These are phyloP conservation scores for Centella asiatica DNA, from an alignment of 129 eudicot genomes.

Conservation along the genomic window DNA sequence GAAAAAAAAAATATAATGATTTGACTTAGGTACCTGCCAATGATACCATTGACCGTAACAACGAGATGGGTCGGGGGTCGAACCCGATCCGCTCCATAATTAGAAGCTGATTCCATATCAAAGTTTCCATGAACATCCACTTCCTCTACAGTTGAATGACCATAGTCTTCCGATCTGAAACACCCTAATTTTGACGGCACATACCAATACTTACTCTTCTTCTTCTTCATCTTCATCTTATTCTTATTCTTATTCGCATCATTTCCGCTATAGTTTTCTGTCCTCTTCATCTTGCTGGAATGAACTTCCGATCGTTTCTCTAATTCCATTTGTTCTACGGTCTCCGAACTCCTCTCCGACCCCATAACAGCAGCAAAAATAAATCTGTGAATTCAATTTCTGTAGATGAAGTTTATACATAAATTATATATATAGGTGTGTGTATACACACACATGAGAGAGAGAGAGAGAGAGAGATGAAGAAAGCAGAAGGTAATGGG, in stretches of 20 bases:
- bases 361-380: too few species aligned
- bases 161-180: slow-evolving; percentile 34
- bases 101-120: slow-evolving; percentile 45
- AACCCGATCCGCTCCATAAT: slow-evolving; percentile 12
- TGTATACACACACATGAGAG: too few species aligned
- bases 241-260: background rate
- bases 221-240: slow-evolving; percentile 4
- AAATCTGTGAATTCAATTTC: too few species aligned
- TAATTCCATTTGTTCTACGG: too few species aligned
- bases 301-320: background rate
- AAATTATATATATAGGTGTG: too few species aligned
- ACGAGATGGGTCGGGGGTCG: slow-evolving; percentile 53
- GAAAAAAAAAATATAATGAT: too few species aligned
- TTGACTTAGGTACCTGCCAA: slow-evolving; percentile 72
- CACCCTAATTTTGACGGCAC: slow-evolving; percentile 42
- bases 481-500: too few species aligned
- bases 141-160: slow-evolving; percentile 35
- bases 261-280: background rate
- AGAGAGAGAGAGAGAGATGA: too few species aligned
- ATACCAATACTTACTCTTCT: slow-evolving; percentile 12
- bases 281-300: background rate
- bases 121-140: slow-evolving; percentile 41
- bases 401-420: too few species aligned
- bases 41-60: slow-evolving; percentile 74
- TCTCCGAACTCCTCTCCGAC: background rate